Conservation (phyloP, 257 asterid species). For the Capsicum chinense region DNA sequence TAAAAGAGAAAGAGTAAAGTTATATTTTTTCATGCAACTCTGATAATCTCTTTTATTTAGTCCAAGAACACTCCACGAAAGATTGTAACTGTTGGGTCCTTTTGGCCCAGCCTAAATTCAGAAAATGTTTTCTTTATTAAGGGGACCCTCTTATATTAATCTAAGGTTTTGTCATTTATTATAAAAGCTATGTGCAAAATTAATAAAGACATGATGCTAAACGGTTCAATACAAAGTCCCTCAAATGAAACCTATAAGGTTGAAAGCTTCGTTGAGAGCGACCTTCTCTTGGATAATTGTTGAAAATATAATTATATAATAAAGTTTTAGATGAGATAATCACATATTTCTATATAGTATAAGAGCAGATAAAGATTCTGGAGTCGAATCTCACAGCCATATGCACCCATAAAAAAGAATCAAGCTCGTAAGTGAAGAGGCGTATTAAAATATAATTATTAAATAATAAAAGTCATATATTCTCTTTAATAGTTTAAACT, state of each 20-base stretch:
- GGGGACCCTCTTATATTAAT: neutral
- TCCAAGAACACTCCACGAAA: constrained; percentile 12
- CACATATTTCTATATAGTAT: no score
- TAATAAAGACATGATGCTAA: neutral
- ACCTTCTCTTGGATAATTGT: neutral
- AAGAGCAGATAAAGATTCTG: no score
- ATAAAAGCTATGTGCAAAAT: neutral
- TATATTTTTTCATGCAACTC: neutral
- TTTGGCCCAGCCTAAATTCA: neutral
- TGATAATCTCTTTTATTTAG: neutral
- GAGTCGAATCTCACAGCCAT: no score
- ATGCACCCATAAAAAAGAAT: no score
- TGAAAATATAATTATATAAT: no score
- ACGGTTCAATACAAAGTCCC: neutral
- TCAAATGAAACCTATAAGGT: neutral
- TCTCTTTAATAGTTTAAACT: no score
- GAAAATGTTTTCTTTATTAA: neutral
- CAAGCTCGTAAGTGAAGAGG: no score
- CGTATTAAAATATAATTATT: no score
- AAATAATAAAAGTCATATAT: no score
- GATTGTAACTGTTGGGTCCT: neutral
- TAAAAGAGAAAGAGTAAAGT: neutral
- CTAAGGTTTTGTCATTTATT: neutral
- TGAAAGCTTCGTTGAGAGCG: neutral
- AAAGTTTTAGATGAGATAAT: no score